Conservation (phyloP, 2,329 filamentous ascomycete genomes). For the Phoma sp. region DNA sequence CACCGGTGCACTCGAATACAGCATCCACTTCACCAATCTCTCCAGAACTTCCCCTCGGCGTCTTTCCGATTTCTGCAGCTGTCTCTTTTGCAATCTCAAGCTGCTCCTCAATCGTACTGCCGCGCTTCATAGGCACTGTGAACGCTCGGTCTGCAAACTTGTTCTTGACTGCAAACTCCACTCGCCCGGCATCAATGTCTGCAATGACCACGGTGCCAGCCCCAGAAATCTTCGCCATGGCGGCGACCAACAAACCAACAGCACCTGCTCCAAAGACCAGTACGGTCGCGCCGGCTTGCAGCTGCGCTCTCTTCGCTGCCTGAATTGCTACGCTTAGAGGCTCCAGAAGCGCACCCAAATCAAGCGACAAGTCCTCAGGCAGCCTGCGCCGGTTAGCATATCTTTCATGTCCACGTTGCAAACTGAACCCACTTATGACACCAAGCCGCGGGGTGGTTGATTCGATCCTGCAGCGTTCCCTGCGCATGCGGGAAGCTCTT, state of each 20-base stretch:
- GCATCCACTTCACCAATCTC: slow-evolving; percentile 66
- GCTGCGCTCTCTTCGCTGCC: slow-evolving; percentile 61
- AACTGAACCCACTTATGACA: slow-evolving; percentile 57
- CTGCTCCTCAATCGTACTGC: slow-evolving; percentile 60
- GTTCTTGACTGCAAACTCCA: slow-evolving; percentile 62
- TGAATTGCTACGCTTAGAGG: slow-evolving; percentile 67
- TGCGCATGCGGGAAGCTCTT: slow-evolving; percentile 68
- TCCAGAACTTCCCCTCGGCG: slow-evolving; percentile 40
- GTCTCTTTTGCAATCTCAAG: slow-evolving; percentile 59
- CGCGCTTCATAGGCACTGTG: slow-evolving; percentile 55
- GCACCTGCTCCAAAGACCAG: slow-evolving; percentile 68
- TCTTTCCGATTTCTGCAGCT: slow-evolving; percentile 51
- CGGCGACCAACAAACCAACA: slow-evolving; percentile 65
- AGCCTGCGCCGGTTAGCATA: slow-evolving; percentile 44
- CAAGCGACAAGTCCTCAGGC: slow-evolving; percentile 59
- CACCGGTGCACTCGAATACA: slow-evolving; percentile 79
- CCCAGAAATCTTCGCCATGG: slow-evolving; percentile 61
- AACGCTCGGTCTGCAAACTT: slow-evolving; percentile 56
- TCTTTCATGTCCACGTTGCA: not conserved
- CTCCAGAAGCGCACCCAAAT: slow-evolving; percentile 65
- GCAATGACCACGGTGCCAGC: slow-evolving; percentile 64
- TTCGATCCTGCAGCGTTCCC: slow-evolving; percentile 67
- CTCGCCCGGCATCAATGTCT: slow-evolving; percentile 64
- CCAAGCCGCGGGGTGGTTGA: slow-evolving; percentile 67
- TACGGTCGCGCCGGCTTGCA: slow-evolving; percentile 56